These are phyloP conservation scores for Cicer arietinum DNA, from an alignment of 306 rosid genomes.

Conservation along the genomic window DNA sequence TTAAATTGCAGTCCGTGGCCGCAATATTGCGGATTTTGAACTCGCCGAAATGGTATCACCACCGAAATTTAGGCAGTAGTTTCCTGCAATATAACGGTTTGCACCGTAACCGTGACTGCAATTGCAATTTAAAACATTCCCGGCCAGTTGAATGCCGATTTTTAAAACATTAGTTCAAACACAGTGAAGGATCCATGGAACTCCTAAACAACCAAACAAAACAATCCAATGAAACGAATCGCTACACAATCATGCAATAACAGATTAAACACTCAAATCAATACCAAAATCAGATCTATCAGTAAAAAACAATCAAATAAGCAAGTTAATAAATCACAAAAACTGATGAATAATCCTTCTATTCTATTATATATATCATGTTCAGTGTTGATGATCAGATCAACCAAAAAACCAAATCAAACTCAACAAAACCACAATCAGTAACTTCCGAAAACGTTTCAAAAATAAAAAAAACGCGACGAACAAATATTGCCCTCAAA, in stretches of 20 bases:
- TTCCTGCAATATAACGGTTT: no score
- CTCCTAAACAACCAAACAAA: conserved; percentile 6
- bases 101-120: no score
- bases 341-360: neutral
- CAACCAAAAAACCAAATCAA: conserved; percentile 34
- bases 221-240: conserved; percentile 10
- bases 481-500: neutral
- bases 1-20: no score
- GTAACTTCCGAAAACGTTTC: conserved; percentile 15
- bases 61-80: no score
- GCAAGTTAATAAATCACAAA: neutral
- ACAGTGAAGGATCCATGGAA: neutral
- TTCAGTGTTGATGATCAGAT: conserved; percentile 41
- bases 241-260: conserved; percentile 20
- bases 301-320: conserved; percentile 7
- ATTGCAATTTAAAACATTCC: no score
- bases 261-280: conserved; percentile 22
- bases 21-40: no score
- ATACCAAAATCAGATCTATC: conserved; percentile 43
- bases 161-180: neutral
- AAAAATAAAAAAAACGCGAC: neutral
- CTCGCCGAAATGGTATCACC: no score
- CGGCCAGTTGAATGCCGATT: no score
- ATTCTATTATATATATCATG: neutral
- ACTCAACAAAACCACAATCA: conserved; percentile 3